Evolutionary conservation across 306 rosid species (phyloP).

Genomic region (Luffa acutangula): DNA sequence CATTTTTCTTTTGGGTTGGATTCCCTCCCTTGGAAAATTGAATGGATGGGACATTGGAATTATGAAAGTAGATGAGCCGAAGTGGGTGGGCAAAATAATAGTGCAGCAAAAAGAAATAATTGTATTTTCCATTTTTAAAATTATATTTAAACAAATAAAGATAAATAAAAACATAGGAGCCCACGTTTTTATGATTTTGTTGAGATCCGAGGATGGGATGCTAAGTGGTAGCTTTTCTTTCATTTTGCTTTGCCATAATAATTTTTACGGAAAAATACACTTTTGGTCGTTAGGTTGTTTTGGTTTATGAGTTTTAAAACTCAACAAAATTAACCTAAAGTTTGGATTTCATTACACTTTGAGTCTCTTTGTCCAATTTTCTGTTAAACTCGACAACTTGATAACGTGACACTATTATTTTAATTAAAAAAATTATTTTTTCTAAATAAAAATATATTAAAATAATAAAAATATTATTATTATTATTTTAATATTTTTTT

Average conservation of each 20-base stretch:
- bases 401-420: too few species aligned
- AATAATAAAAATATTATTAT: too few species aligned
- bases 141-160: background rate
- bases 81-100: slow-evolving; percentile 24
- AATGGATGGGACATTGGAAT: slow-evolving; percentile 20
- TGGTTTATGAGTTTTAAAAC: too few species aligned
- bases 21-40: slow-evolving; percentile 9
- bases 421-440: too few species aligned
- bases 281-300: too few species aligned
- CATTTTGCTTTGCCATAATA: background rate
- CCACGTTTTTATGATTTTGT: slow-evolving; percentile 19
- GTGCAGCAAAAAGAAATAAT: background rate
- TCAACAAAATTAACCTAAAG: too few species aligned
- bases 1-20: background rate
- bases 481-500: too few species aligned
- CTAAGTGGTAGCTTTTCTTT: background rate
- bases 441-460: too few species aligned
- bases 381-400: too few species aligned
- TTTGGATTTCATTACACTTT: too few species aligned
- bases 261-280: too few species aligned
- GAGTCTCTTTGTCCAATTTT: too few species aligned
- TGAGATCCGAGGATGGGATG: background rate
- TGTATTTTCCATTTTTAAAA: background rate
- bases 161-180: slow-evolving; percentile 18
- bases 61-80: slow-evolving; percentile 29